These are phyloP conservation scores for Mycena albidolilacea DNA, from an alignment of 768 basidiomycete genomes.

Conservation along the genomic window DNA sequence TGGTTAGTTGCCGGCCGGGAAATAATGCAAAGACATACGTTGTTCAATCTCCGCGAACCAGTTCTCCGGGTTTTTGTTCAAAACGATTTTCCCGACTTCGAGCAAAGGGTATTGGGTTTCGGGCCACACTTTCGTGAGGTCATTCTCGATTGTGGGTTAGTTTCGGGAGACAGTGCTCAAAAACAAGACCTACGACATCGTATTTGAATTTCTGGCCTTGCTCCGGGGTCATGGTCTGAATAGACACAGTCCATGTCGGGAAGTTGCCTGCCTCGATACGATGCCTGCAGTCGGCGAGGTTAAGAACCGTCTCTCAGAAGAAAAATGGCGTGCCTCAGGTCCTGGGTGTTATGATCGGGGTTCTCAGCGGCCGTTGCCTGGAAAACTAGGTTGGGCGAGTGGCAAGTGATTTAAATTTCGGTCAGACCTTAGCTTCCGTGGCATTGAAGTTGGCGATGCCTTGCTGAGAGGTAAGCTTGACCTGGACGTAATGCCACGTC, in stretches of 20 bases:
- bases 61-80: constrained; percentile 39
- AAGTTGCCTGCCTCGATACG: constrained; percentile 32
- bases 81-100: constrained; percentile 34
- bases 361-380: constrained; percentile 27
- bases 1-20: neutral
- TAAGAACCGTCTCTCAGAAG: neutral
- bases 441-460: constrained; percentile 36
- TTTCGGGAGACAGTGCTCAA: neutral
- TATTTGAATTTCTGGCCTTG: constrained; percentile 32
- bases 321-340: constrained; percentile 17
- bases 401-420: neutral
- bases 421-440: constrained; percentile 16
- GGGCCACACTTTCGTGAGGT: constrained; percentile 38
- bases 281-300: constrained; percentile 6
- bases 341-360: constrained; percentile 34
- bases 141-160: constrained; percentile 26
- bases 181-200: constrained; percentile 34
- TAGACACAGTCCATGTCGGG: constrained; percentile 33
- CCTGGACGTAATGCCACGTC: constrained; percentile 37
- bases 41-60: constrained; percentile 42
- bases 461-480: constrained; percentile 29
- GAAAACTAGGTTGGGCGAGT: neutral
- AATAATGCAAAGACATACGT: constrained; percentile 1
- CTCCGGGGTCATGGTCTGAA: constrained; percentile 40
- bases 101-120: constrained; percentile 34